Evolutionary conservation across 2,329 filamentous ascomycete species (phyloP).

Genomic region (Gaeumannomyces sp.): DNA sequence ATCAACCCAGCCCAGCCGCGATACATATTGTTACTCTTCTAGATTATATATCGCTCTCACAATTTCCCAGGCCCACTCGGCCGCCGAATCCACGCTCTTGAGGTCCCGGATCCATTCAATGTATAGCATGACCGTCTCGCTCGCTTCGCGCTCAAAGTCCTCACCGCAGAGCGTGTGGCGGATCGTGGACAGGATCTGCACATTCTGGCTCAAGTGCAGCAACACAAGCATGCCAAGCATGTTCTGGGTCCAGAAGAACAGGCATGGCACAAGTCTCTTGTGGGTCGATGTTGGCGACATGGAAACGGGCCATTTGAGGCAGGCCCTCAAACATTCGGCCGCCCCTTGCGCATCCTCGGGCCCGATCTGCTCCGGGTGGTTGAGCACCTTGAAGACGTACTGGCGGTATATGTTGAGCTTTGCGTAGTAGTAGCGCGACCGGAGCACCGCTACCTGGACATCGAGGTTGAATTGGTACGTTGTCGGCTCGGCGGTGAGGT

Average conservation of each 20-base stretch:
- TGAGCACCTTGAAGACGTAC: constrained; percentile 53
- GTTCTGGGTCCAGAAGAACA: constrained; percentile 59
- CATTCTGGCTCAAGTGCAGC: constrained; percentile 46
- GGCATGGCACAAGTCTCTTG: constrained; percentile 52
- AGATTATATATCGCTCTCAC: constrained; percentile 39
- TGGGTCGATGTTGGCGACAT: constrained; percentile 50
- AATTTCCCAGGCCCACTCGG: constrained; percentile 50
- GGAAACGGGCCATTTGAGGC: constrained; percentile 54
- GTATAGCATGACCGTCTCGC: constrained; percentile 43
- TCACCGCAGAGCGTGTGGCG: constrained; percentile 40
- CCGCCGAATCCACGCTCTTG: constrained; percentile 45
- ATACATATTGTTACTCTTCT: constrained; percentile 19
- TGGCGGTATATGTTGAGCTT: constrained; percentile 53
- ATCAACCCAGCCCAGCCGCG: background rate
- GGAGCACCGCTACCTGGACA: constrained; percentile 49
- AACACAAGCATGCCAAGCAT: constrained; percentile 53
- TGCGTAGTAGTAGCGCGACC: constrained; percentile 53
- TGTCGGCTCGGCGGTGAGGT: constrained; percentile 36
- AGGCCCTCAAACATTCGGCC: constrained; percentile 50
- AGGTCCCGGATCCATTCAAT: constrained; percentile 56
- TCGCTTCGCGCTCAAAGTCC: constrained; percentile 44
- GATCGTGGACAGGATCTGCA: constrained; percentile 43
- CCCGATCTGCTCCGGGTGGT: constrained; percentile 47
- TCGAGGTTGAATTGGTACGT: constrained; percentile 48
- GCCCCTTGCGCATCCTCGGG: constrained; percentile 47